Evolutionary conservation across 257 asterid genomes (phyloP), one percentile per base, ranked within the genome.

Genomic region (Nemophila menziesii): DNA sequence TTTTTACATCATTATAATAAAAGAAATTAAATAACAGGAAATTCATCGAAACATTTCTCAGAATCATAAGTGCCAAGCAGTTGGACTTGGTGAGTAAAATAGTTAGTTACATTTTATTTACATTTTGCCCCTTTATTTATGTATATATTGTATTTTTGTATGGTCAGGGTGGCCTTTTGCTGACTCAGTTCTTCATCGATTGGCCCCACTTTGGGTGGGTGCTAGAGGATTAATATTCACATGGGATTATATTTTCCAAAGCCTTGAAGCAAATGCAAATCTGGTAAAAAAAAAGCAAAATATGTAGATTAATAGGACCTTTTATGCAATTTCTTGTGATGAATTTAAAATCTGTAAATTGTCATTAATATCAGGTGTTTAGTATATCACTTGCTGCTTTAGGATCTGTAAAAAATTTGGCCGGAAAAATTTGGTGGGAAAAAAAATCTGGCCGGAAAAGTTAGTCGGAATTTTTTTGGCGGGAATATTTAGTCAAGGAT

Each of bases 171-270:
- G 98, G 98, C 96, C 98, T 23, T 89, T 89, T 68, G 98, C 96
- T 61, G 96, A 89, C 65, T 76, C 98, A 16, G 77, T 89, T 65
- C 85, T 89, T 59, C 98, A 89, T 57, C 80, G 87, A 61, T 66
- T 89, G 71, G 94, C 86, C 18, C 98, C 98, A 2, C 94, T 89
- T 55, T 89, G 98, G 98, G 77, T 89, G n/a, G 98, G 98, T 48
- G 96, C 98, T 55, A 80, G 87, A 74, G 94, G 98, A 49, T 65
- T 89, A 52, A 96, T 84, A 54, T 89, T 89, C 66, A 89, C 98
- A 16, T 89, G 96, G 96, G 96, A 84, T 60, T 85, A 69, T 73
- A 64, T 89, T 67, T 65, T 84, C 64, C 98, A 89, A 73, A 96
- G 98, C 56, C 78, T 89, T 20, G 98, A 89, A 67, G 93, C 98